Conservation (phyloP, 2,329 filamentous ascomycete species). For the Neopestalotiopsis rosae region DNA sequence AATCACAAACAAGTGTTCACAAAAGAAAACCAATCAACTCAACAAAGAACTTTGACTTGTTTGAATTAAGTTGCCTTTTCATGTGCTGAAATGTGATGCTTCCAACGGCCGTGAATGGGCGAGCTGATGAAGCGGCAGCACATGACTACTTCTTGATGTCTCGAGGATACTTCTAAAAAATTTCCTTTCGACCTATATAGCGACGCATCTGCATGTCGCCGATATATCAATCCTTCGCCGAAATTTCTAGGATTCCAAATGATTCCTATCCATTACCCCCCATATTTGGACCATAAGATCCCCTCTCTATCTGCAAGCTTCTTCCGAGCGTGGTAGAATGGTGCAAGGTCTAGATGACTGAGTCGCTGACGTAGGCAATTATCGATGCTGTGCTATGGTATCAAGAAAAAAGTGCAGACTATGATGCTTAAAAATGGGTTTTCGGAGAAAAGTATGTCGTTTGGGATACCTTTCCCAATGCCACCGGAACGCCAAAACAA, state of each 20-base stretch:
- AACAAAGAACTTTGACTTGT: neutral
- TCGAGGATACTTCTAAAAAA: neutral
- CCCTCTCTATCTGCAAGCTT: neutral
- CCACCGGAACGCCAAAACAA: conserved; percentile 4
- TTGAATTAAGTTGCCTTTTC: conserved; percentile 2
- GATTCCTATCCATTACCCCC: neutral
- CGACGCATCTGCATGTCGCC: neutral
- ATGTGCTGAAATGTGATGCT: neutral
- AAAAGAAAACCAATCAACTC: neutral
- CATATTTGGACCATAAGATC: neutral
- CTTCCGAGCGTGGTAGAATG: neutral
- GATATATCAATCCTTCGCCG: neutral
- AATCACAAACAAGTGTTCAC: neutral
- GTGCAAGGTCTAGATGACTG: neutral
- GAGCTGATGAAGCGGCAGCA: too few relatives aligned
- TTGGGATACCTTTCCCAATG: conserved; percentile 1
- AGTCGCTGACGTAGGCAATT: neutral
- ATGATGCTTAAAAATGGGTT: conserved; percentile 4
- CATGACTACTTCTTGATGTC: neutral
- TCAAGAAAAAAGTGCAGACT: neutral
- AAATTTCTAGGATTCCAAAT: neutral
- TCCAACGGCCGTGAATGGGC: too few relatives aligned
- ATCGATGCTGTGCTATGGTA: neutral
- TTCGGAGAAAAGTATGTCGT: conserved; percentile 7
- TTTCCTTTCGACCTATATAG: neutral